Percentiles rank a stretch among this genome's conserved stretches.
phyloP scores from a whole-genome alignment of 306 rosid species.

The Cicer bijugum region DNA sequence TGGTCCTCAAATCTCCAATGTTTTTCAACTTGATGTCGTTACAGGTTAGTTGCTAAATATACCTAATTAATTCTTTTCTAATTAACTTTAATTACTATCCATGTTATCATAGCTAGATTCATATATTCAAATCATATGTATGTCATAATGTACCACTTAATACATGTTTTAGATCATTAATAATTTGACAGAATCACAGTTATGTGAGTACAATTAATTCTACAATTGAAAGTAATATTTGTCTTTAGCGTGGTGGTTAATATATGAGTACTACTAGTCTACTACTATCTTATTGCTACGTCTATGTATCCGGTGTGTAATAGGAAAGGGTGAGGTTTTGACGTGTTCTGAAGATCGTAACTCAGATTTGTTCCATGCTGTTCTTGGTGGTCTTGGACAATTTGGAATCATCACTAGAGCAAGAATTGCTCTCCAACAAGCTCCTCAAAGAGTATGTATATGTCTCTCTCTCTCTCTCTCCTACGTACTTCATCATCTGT shows the following conservation, averaged over 20 bases:
- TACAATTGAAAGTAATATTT: background rate
- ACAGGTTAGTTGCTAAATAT: conserved; percentile 56
- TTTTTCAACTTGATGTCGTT: conserved; percentile 81
- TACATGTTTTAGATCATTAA: no score
- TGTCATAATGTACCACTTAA: no score
- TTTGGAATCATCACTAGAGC: conserved; percentile 96
- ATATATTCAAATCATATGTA: no score
- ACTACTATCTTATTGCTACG: background rate
- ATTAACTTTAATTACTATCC: no score
- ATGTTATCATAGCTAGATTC: no score
- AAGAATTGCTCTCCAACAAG: conserved; percentile 83
- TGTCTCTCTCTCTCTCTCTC: conserved; percentile 5
- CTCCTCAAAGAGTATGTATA: conserved; percentile 74
- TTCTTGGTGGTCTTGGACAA: conserved; percentile 98
- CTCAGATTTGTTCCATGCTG: conserved; percentile 81
- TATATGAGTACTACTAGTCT: no score
- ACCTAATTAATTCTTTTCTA: no score
- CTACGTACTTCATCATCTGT: background rate
- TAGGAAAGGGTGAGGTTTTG: conserved; percentile 90
- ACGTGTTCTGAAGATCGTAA: conserved; percentile 80
- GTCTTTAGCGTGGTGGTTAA: conserved; percentile 4
- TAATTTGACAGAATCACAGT: no score
- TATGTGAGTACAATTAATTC: no score
- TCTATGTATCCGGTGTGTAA: background rate
- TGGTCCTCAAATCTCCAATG: conserved; percentile 90